Evolutionary conservation across 2,329 filamentous ascomycete genomes (phyloP).

Genomic region (Epichloe aotearoae): DNA sequence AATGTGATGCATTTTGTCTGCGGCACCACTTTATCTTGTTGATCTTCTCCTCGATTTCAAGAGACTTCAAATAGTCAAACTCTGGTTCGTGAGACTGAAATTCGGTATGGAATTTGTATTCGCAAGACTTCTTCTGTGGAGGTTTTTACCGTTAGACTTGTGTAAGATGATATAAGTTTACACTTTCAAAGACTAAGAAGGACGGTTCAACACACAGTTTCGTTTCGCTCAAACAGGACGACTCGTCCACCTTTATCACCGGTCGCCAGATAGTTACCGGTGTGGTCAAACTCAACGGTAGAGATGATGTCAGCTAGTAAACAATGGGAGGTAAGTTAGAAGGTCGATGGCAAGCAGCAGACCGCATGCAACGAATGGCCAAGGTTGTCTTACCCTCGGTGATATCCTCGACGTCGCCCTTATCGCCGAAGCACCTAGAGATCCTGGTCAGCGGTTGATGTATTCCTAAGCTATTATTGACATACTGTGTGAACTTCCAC

Average conservation of each 20-base stretch:
- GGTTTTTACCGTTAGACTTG: neutral
- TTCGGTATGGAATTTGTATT: constrained; percentile 99
- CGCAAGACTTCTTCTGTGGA: constrained; percentile 96
- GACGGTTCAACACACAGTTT: constrained; percentile 54
- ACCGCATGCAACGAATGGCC: neutral
- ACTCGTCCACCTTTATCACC: constrained; percentile 80
- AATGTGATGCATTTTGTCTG: constrained; percentile 96
- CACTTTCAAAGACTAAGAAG: neutral
- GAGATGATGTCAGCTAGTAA: constrained; percentile 74
- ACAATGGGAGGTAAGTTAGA: constrained; percentile 10
- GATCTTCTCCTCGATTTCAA: constrained; percentile 99
- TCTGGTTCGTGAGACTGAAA: constrained; percentile 99
- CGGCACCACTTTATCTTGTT: constrained; percentile 99
- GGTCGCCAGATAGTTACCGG: constrained; percentile 80
- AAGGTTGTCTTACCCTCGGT: constrained; percentile 60
- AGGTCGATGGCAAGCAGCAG: constrained; percentile 6
- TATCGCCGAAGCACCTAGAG: constrained; percentile 92
- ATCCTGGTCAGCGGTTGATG: constrained; percentile 13
- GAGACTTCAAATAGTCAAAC: constrained; percentile 97
- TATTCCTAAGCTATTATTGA: constrained; percentile 12
- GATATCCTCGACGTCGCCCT: constrained; percentile 97
- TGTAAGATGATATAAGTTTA: constrained; percentile 6
- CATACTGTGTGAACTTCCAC: constrained; percentile 99
- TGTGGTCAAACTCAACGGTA: constrained; percentile 83
- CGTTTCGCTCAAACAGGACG: constrained; percentile 82